A percentile compares a stretch with the other conserved stretches of the same genome.
Conservation (phyloP, 2,329 filamentous ascomycete genomes). For the Pseudogymnoascus sp. region DNA sequence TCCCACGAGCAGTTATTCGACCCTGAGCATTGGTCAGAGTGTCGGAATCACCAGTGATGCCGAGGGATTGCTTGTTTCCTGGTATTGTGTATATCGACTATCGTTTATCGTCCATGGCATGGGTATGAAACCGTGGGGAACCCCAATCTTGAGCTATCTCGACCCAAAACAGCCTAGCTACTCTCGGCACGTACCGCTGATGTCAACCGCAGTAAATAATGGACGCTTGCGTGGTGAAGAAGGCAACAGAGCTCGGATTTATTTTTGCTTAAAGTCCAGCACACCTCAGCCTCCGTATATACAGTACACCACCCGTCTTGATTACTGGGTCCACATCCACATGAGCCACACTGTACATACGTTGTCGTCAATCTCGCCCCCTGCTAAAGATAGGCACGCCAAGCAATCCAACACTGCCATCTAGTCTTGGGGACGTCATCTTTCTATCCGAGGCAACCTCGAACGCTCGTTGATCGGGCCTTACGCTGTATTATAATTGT, state of each 20-base stretch:
- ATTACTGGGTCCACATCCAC: background rate
- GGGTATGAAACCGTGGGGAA: background rate
- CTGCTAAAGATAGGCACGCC: slow-evolving; percentile 1
- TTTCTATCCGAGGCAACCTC: background rate
- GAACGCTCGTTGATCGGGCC: background rate
- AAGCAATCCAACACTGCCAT: background rate
- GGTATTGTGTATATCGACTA: background rate
- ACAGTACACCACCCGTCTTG: background rate
- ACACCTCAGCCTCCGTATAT: background rate
- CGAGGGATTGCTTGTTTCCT: background rate
- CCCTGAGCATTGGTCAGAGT: background rate
- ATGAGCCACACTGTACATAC: slow-evolving; percentile 4
- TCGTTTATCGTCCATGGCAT: slow-evolving; percentile 2
- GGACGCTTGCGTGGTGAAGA: background rate
- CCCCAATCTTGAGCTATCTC: slow-evolving; percentile 1
- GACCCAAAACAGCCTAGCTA: slow-evolving; percentile 4
- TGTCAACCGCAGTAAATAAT: slow-evolving; percentile 8
- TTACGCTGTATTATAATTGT: slow-evolving; percentile 5
- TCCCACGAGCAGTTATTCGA: background rate
- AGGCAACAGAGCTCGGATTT: background rate
- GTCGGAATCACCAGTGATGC: background rate
- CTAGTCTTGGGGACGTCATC: slow-evolving; percentile 5
- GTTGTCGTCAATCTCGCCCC: background rate
- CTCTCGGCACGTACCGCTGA: slow-evolving; percentile 7
- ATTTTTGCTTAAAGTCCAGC: background rate